phyloP scores from a whole-genome alignment of 495 filamentous ascomycete genomes.

The Xylaria cubensis region DNA sequence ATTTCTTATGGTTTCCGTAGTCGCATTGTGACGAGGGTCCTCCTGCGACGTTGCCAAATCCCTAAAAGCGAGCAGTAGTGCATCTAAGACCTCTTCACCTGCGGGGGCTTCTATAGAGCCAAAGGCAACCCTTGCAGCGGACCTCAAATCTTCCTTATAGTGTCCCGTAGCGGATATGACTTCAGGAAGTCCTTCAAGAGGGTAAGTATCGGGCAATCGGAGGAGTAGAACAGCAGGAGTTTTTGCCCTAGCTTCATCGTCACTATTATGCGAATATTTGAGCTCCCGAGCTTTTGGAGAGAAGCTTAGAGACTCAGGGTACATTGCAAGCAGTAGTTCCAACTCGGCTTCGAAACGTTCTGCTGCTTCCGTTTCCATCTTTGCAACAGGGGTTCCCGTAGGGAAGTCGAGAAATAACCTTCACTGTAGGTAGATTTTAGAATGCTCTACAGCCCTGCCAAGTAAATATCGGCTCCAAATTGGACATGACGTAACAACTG shows the following conservation, averaged over 20 bases:
- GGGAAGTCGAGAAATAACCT: neutral
- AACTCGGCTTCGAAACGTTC: slow-evolving; percentile 27
- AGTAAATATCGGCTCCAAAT: neutral
- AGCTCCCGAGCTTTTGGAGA: slow-evolving; percentile 27
- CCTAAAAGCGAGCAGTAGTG: slow-evolving; percentile 21
- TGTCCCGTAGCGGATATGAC: slow-evolving; percentile 24
- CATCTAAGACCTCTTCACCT: slow-evolving; percentile 26
- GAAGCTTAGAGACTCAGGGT: slow-evolving; percentile 26
- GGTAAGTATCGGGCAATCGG: slow-evolving; percentile 25
- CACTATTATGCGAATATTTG: slow-evolving; percentile 13
- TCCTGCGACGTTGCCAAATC: slow-evolving; percentile 14
- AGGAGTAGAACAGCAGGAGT: slow-evolving; percentile 15
- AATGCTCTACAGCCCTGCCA: neutral
- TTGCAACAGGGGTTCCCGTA: neutral
- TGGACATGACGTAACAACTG: slow-evolving; percentile 16
- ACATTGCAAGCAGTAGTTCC: slow-evolving; percentile 26
- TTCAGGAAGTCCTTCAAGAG: slow-evolving; percentile 22
- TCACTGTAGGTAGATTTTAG: neutral
- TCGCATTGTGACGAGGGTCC: neutral
- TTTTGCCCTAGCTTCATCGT: neutral
- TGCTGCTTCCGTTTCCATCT: slow-evolving; percentile 23
- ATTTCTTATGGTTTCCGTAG: too few species aligned
- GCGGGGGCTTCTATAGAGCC: neutral
- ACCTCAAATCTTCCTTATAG: slow-evolving; percentile 26
- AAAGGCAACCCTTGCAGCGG: slow-evolving; percentile 19